Evolutionary conservation across 1,284 basidiomycete genomes (phyloP).

Genomic region (Boletellus sp.): DNA sequence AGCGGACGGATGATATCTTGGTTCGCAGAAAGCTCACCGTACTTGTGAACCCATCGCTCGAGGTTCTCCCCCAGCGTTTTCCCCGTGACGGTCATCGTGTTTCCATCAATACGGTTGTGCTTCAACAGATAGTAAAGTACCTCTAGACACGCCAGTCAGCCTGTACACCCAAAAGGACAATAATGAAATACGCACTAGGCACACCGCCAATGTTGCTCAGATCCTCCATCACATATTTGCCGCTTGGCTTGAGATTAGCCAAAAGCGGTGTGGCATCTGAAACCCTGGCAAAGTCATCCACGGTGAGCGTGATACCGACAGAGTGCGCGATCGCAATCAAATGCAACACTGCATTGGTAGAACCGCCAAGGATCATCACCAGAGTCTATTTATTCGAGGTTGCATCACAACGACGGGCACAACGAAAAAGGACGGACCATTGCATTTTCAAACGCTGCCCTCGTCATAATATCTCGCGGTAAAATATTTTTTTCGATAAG

Average conservation of each 20-base stretch:
- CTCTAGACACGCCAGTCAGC: conserved; percentile 45
- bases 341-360: conserved; percentile 90
- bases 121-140: conserved; percentile 80
- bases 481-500: conserved; percentile 90
- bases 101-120: conserved; percentile 80
- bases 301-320: conserved; percentile 74
- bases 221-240: conserved; percentile 89
- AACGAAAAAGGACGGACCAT: conserved; percentile 56
- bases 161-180: conserved; percentile 1
- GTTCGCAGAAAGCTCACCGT: conserved; percentile 64
- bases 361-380: conserved; percentile 92
- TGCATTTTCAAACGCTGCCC: conserved; percentile 93
- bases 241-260: conserved; percentile 87
- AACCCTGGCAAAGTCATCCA: conserved; percentile 86
- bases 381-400: conserved; percentile 54
- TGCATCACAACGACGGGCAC: conserved; percentile 6
- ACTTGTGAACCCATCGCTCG: conserved; percentile 75
- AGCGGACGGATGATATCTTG: conserved; percentile 87
- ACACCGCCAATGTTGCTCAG: conserved; percentile 87
- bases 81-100: conserved; percentile 86
- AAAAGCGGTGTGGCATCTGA: conserved; percentile 86
- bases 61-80: conserved; percentile 86
- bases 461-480: conserved; percentile 94
- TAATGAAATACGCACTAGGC: conserved; percentile 56
- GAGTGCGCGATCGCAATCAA: conserved; percentile 88